Percentiles rank a stretch among this genome's conserved stretches.
These are phyloP conservation scores for Nakazawaea wickerhamii DNA, from an alignment of 805 yeast genomes.

Conservation along the genomic window DNA sequence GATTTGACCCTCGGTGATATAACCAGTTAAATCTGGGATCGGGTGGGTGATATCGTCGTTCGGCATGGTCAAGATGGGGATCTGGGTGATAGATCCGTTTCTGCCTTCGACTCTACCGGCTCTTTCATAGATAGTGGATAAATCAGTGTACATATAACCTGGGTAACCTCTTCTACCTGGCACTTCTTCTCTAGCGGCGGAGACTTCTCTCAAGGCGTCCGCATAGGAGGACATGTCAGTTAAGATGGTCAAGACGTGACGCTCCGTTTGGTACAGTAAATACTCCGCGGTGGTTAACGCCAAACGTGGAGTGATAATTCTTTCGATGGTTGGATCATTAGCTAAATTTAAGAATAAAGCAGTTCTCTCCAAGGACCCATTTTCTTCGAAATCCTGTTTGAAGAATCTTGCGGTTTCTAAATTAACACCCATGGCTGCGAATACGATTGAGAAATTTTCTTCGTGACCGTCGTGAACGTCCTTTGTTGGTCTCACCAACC, in stretches of 20 bases:
- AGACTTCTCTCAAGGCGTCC: slow-evolving; percentile 98
- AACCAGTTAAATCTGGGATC: slow-evolving; percentile 99
- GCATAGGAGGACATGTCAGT: slow-evolving; percentile 99
- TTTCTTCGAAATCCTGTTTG: slow-evolving; percentile 99
- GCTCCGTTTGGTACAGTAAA: slow-evolving; percentile 97
- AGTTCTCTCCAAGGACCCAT: slow-evolving; percentile 97
- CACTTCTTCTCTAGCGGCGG: slow-evolving; percentile 99
- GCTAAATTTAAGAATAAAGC: slow-evolving; percentile 95
- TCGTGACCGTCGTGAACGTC: slow-evolving; percentile 99
- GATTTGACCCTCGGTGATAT: slow-evolving; percentile 98
- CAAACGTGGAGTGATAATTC: slow-evolving; percentile 98
- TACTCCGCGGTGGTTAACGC: slow-evolving; percentile 98
- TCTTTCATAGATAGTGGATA: slow-evolving; percentile 97
- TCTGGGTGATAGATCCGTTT: slow-evolving; percentile 98
- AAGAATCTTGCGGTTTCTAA: slow-evolving; percentile 97
- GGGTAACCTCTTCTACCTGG: slow-evolving; percentile 99
- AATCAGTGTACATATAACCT: slow-evolving; percentile 99
- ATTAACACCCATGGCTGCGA: slow-evolving; percentile 99
- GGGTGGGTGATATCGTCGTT: slow-evolving; percentile 99
- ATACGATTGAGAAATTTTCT: slow-evolving; percentile 97
- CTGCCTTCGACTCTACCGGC: slow-evolving; percentile 99
- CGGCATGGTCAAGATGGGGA: slow-evolving; percentile 99
- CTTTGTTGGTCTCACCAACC: slow-evolving; percentile 97
- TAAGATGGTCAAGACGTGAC: slow-evolving; percentile 95
- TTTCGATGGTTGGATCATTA: slow-evolving; percentile 98